Conservation (phyloP, 108 stramenopile genomes). For the Cyclotella choctawhatcheeana region DNA sequence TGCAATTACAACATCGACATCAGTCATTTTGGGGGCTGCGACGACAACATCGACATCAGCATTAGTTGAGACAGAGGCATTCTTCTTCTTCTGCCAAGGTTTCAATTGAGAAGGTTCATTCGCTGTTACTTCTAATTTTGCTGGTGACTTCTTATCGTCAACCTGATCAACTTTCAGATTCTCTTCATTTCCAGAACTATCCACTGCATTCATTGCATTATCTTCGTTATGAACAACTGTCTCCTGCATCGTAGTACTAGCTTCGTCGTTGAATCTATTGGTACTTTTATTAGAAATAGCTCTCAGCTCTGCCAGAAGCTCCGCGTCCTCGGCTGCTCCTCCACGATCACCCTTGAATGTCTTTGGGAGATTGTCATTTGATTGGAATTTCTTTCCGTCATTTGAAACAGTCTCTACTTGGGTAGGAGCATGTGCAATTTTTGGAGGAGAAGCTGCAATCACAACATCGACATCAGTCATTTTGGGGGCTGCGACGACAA, state of each 20-base stretch:
- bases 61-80: not conserved
- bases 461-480: not conserved
- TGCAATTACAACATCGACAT: slow-evolving; percentile 26
- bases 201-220: not conserved
- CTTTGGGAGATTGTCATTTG: not conserved
- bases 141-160: no score
- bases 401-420: not conserved
- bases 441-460: not conserved
- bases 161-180: no score
- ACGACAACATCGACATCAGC: slow-evolving; percentile 19
- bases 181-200: not conserved
- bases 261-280: slow-evolving; percentile 17
- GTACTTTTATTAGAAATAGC: slow-evolving; percentile 4
- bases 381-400: not conserved
- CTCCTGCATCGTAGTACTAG: not conserved
- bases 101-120: not conserved
- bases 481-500: not conserved
- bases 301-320: slow-evolving; percentile 2
- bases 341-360: slow-evolving; percentile 12
- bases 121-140: not conserved
- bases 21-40: not conserved
- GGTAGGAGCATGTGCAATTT: no score
- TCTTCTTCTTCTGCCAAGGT: slow-evolving; percentile 30
- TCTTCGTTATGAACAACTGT: not conserved
- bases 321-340: not conserved